Percentiles rank a stretch among this genome's conserved stretches.
Evolutionary conservation across 23 red algal genomes (phyloP).

Genomic region (Gracilaria domingensis): DNA sequence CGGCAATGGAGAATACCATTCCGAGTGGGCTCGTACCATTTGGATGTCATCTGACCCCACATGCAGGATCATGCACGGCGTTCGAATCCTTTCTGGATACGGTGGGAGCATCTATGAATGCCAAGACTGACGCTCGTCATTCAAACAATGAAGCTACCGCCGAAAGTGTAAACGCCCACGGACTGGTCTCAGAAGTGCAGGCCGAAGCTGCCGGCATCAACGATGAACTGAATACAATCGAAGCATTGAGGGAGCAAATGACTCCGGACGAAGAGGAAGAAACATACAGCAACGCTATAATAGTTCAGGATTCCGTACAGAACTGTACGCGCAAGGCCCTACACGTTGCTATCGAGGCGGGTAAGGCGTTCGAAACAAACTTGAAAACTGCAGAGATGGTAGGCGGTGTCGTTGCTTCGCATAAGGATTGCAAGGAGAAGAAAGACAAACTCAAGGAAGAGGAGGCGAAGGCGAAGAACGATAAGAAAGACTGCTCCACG

Average conservation of each 20-base stretch:
- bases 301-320: neutral
- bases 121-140: neutral
- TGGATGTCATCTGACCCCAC: constrained; percentile 24
- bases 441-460: neutral
- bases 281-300: neutral
- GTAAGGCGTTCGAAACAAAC: neutral
- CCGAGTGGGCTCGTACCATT: constrained; percentile 28
- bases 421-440: neutral
- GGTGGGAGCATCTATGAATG: constrained; percentile 15
- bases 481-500: neutral
- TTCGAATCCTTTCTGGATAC: constrained; percentile 34
- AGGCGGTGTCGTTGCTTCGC: neutral
- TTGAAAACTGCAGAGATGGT: neutral
- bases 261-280: neutral
- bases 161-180: neutral
- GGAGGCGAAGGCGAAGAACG: neutral
- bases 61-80: constrained; percentile 20
- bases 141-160: neutral
- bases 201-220: neutral
- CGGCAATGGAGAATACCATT: constrained; percentile 1
- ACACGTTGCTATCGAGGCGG: neutral
- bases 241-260: neutral
- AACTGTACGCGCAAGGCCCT: neutral
- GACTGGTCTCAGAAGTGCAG: neutral
- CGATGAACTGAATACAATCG: neutral